Evolutionary conservation across 2,329 filamentous ascomycete genomes (phyloP), one percentile per base, ranked within the genome.

Genomic region (Nannizziopsis barbatae): DNA sequence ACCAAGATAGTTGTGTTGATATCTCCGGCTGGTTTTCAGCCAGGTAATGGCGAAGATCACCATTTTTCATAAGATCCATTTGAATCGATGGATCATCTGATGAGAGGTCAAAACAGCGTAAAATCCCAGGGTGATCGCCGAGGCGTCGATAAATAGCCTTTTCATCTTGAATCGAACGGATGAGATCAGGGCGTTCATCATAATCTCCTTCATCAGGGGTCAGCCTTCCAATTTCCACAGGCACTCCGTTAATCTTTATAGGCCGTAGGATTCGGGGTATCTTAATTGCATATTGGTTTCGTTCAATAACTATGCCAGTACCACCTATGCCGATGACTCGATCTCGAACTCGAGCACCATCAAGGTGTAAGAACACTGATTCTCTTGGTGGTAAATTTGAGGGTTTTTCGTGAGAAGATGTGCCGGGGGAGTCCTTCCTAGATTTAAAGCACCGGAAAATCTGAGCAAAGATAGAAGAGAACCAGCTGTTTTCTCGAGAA

Each of bases 1-100:
- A 44, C 42, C 42, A 44, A 17, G 15, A 35, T n/a, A 60, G 56
- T 12, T 56, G 57, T 3, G 57, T 52, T 0, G 50, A 54, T 17
- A 40, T 50, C 35, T 53, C 41, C 2, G 55, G 57, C 8, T 42
- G 31, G 30, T 54, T 50, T 32, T 40, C 47, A 35, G 40, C 14
- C 5, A 61, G 41, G 35, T 58, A 58, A 5, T 51, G 17, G 3
- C 56, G 58, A 40, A 60, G 52, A 33, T 61, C 56, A 9, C 60
- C 57, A 51, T 62, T 58, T 27, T 50, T 45, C 55, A 60, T 59
- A 11, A 53, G 35, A 22, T 54, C 56, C 14, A 60, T 43, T 11
- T 49, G 48, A 37, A 38, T 52, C 6, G 49, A 37, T 10, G 14
- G 36, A 10, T 46, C 37, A 6, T 50, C 42, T 15, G 31, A 37